Percentiles rank a stretch among this genome's conserved stretches.
Conservation (phyloP, 495 filamentous ascomycete genomes). For the Aspergillus wentii region DNA sequence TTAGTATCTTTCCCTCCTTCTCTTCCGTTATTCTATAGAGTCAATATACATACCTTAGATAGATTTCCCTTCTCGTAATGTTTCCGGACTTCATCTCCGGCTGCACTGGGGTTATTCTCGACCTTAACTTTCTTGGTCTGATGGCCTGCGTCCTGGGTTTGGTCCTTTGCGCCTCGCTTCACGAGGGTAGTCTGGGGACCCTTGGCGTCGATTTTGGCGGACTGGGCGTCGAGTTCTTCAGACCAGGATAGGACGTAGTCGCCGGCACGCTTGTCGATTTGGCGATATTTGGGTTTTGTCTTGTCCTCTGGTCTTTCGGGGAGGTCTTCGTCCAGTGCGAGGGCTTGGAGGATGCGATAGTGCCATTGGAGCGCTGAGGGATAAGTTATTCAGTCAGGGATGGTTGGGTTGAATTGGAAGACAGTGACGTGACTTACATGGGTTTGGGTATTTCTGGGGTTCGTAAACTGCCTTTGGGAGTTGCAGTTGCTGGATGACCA, state of each 20-base stretch:
- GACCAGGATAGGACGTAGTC: constrained; percentile 74
- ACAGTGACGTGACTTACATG: constrained; percentile 33
- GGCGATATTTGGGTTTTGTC: constrained; percentile 74
- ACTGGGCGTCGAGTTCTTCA: constrained; percentile 51
- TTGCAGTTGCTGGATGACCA: constrained; percentile 78
- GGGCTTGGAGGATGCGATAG: constrained; percentile 87
- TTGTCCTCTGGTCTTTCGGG: constrained; percentile 78
- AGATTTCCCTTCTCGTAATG: constrained; percentile 56
- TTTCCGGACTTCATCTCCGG: constrained; percentile 56
- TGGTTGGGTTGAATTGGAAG: background rate
- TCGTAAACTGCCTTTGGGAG: constrained; percentile 82
- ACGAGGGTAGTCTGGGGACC: constrained; percentile 31
- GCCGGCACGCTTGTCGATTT: constrained; percentile 85
- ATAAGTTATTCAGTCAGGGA: background rate
- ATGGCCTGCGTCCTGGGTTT: constrained; percentile 16
- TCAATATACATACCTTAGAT: constrained; percentile 53
- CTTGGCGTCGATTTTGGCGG: constrained; percentile 22
- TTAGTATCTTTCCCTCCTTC: too few species aligned
- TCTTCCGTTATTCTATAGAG: too few species aligned
- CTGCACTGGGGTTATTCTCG: constrained; percentile 32
- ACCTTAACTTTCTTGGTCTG: constrained; percentile 48
- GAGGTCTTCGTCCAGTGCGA: constrained; percentile 88
- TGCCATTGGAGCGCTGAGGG: constrained; percentile 81
- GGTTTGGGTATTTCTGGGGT: constrained; percentile 86
- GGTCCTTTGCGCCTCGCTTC: constrained; percentile 42